Base-by-base conservation (phyloP, 1,284 basidiomycete species). In the Rhodofomes roseus region DNA sequence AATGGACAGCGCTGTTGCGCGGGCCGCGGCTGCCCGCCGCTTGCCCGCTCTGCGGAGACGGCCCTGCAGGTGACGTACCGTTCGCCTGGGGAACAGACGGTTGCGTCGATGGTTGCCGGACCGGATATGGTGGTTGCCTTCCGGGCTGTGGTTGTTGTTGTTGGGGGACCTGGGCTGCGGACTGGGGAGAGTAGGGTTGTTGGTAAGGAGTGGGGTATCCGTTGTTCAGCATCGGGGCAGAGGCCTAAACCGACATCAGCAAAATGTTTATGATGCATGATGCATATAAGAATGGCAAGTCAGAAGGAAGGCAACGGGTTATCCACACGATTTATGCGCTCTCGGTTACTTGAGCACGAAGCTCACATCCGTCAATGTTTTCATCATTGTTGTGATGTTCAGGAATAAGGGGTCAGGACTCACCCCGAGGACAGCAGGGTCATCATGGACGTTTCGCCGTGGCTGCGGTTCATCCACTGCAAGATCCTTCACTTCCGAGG, bases 401-500 rank as follows among this genome's bases (percentile, higher is more conserved):
- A 58, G 55, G 54, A 39, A 55, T 59, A 22, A 34, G 1, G 58
- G 52, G 59, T 44, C 58, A 62, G 31, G 11, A 83, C 86, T 75
- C 69, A 90, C 89, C 64, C 85, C 86, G 56, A 91, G 77, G 5
- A 92, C 86, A 18, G 89, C 90, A 18, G 89, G 90, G 72, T 92
- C 89, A 68, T 90, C 87, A 58, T 87, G 87, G 18, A 91, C 84
- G 65, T 80, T 89, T 55, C 83, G 78, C 46, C 79, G 78, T 36
- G 79, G 78, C 29, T 79, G 66, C 2, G 82, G 81, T 62, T 90
- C 86, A 65, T 92, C 90, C 14, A 92, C 89, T 29, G 87, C 81
- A 20, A 92, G 78, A 67, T 92, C 89, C 66, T 92, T 92, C 62
- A 92, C 90, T 72, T 92, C 89, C 7, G 88, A 90, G 12, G 89